Evolutionary conservation across 2,329 filamentous ascomycete genomes (phyloP).

Genomic region (Pezicula neosporulosa): DNA sequence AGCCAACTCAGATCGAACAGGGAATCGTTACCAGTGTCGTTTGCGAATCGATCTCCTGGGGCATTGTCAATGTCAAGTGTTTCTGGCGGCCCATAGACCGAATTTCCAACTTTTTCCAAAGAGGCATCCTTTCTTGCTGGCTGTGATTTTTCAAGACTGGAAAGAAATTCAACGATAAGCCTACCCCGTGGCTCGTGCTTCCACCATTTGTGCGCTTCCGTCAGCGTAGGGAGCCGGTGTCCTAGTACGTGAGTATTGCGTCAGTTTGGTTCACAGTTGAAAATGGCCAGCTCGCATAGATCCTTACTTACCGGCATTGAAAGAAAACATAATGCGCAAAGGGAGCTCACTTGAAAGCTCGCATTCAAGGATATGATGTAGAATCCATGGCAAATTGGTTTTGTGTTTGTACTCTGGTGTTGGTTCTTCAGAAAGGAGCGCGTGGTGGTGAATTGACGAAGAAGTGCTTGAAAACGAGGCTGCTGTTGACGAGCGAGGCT

Average conservation of each 20-base stretch:
- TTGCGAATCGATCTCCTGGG: conserved; percentile 13
- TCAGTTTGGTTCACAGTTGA: background rate
- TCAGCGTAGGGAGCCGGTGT: conserved; percentile 17
- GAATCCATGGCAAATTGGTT: conserved; percentile 16
- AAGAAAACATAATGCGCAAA: conserved; percentile 24
- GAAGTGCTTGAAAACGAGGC: background rate
- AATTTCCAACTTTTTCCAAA: background rate
- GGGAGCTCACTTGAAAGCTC: conserved; percentile 15
- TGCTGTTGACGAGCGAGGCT: background rate
- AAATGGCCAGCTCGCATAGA: background rate
- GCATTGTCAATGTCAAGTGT: background rate
- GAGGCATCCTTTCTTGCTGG: conserved; percentile 1
- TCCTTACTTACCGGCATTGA: conserved; percentile 21
- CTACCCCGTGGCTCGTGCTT: conserved; percentile 17
- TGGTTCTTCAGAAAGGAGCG: background rate
- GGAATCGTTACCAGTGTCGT: conserved; percentile 7
- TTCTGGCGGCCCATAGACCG: background rate
- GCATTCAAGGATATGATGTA: conserved; percentile 18
- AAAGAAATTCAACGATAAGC: conserved; percentile 17
- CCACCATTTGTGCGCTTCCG: conserved; percentile 22
- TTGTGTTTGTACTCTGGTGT: background rate
- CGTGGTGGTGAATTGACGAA: background rate
- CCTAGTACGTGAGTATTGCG: conserved; percentile 6
- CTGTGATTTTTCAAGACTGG: conserved; percentile 11
- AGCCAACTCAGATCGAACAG: conserved; percentile 12